Percentiles rank a stretch among this genome's conserved stretches.
phyloP scores from a whole-genome alignment of 1,284 basidiomycete species.

The Rugosomyces carneus region DNA sequence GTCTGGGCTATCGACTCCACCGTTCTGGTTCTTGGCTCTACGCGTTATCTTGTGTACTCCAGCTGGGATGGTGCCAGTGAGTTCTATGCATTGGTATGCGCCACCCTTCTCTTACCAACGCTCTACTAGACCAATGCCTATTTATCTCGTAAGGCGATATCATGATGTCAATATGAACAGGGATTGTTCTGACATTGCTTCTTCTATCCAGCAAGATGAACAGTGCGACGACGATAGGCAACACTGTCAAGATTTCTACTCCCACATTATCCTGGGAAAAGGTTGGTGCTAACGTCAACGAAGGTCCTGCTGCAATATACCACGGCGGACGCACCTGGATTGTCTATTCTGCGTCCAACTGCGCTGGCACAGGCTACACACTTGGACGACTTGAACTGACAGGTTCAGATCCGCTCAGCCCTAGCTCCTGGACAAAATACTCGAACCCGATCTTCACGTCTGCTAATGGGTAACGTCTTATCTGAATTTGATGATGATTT shows the following conservation, averaged over 20 bases:
- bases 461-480: conserved; percentile 24
- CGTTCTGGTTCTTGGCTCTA: conserved; percentile 22
- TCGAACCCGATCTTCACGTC: conserved; percentile 24
- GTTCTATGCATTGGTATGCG: conserved; percentile 4
- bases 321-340: conserved; percentile 29
- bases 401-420: conserved; percentile 28
- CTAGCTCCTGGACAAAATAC: conserved; percentile 30
- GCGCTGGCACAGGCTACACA: conserved; percentile 27
- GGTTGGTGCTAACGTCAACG: conserved; percentile 29
- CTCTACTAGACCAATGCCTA: conserved; percentile 27
- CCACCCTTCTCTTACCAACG: background rate
- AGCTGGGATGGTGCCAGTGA: conserved; percentile 27
- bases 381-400: conserved; percentile 29
- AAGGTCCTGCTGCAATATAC: conserved; percentile 30
- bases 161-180: background rate
- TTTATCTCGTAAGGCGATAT: conserved; percentile 25
- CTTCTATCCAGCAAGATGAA: conserved; percentile 24
- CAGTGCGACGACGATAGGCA: conserved; percentile 30
- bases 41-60: conserved; percentile 30
- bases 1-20: conserved; percentile 34
- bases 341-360: conserved; percentile 29
- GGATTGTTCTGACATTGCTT: background rate
- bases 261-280: conserved; percentile 32
- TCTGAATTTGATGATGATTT: conserved; percentile 1
- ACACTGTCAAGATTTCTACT: conserved; percentile 29